Conservation (phyloP, 2,329 filamentous ascomycete genomes). For the Nothomitra cinnamomea region DNA sequence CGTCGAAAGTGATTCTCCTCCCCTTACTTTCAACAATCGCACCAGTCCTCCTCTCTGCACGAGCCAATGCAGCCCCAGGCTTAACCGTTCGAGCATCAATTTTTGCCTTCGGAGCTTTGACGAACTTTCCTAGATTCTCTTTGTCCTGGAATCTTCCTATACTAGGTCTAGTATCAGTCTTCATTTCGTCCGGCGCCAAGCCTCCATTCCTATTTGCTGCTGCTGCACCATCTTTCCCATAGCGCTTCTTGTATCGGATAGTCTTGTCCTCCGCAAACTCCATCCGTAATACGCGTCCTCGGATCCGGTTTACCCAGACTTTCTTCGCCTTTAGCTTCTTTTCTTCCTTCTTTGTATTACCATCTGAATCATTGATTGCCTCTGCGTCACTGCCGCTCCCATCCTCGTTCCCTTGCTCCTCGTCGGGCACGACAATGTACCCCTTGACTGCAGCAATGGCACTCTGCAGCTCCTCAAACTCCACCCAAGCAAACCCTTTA, state of each 20-base stretch:
- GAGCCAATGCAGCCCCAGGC: slow-evolving; percentile 25
- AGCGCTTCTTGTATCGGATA: slow-evolving; percentile 83
- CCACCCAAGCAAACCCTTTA: slow-evolving; percentile 93
- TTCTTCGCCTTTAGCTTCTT: slow-evolving; percentile 37
- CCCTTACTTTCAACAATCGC: slow-evolving; percentile 64
- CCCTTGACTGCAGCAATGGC: slow-evolving; percentile 66
- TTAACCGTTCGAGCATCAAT: slow-evolving; percentile 14
- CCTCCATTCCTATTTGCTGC: slow-evolving; percentile 23
- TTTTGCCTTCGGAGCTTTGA: neutral
- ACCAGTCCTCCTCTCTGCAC: slow-evolving; percentile 46
- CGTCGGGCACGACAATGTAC: slow-evolving; percentile 49
- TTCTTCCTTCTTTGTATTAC: slow-evolving; percentile 22
- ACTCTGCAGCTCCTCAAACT: slow-evolving; percentile 63
- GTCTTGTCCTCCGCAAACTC: slow-evolving; percentile 90
- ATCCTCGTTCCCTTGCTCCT: slow-evolving; percentile 28
- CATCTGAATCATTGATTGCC: slow-evolving; percentile 39
- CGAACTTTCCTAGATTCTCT: slow-evolving; percentile 11
- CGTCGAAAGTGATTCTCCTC: slow-evolving; percentile 67
- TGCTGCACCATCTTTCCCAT: slow-evolving; percentile 47
- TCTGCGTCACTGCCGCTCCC: slow-evolving; percentile 7
- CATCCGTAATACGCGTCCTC: slow-evolving; percentile 66
- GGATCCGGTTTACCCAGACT: slow-evolving; percentile 74
- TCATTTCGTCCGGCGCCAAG: slow-evolving; percentile 14
- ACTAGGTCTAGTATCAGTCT: slow-evolving; percentile 8
- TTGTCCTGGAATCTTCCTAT: neutral